phyloP scores from a whole-genome alignment of 2,329 filamentous ascomycete species.

The Cladosporium phlei region DNA sequence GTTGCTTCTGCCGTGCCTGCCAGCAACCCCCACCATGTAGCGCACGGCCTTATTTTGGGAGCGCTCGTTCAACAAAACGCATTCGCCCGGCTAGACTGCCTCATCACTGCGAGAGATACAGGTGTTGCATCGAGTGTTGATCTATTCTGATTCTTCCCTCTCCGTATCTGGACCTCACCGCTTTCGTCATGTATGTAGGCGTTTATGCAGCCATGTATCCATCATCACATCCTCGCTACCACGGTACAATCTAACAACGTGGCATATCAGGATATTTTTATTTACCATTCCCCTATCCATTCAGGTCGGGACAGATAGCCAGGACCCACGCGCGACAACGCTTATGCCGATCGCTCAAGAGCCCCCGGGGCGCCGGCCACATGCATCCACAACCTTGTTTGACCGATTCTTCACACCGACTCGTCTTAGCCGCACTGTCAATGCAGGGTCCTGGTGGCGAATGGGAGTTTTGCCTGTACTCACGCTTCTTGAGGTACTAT shows the following conservation, averaged over 20 bases:
- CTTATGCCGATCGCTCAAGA: slow-evolving; percentile 9
- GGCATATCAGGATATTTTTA: too few species aligned
- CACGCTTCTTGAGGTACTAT: too few species aligned
- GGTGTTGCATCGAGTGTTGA: too few species aligned
- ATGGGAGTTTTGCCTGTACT: slow-evolving; percentile 1
- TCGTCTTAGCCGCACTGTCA: slow-evolving; percentile 1
- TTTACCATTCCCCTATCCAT: background rate
- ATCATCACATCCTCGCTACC: too few species aligned
- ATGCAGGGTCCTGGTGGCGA: slow-evolving; percentile 1
- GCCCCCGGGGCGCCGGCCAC: background rate
- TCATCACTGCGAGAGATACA: too few species aligned
- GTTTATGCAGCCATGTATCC: too few species aligned
- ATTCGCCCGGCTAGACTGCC: slow-evolving; percentile 10
- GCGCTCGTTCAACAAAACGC: slow-evolving; percentile 8
- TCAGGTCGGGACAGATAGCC: background rate
- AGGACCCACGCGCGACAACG: slow-evolving; percentile 4
- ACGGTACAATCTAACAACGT: too few species aligned
- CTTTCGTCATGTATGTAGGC: too few species aligned
- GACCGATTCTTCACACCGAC: slow-evolving; percentile 13
- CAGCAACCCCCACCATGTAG: slow-evolving; percentile 6
- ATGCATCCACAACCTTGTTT: too few species aligned
- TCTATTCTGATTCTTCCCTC: too few species aligned
- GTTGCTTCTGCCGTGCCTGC: slow-evolving; percentile 2
- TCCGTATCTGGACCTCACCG: too few species aligned
- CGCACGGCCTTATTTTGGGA: background rate